Base-by-base conservation (phyloP, 306 rosid species). In the Fragaria ananassa region DNA sequence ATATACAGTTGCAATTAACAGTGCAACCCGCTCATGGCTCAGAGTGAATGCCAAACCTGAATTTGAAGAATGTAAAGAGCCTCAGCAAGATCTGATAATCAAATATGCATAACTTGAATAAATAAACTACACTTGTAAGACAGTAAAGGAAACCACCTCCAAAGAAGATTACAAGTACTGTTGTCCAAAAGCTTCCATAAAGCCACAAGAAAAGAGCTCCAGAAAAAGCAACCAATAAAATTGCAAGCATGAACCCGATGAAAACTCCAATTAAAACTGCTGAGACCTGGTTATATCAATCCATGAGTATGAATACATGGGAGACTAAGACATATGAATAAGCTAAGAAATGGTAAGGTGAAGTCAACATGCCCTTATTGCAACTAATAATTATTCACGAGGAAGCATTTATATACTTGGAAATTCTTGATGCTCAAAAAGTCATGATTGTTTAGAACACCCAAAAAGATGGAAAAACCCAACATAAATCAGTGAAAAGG, bases 101-200 rank as follows among this genome's bases (percentile, higher is more conserved):
- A 77, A 70, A 63, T 6, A 57, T 49, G 57, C 62, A 87, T 53
- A 71, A 74, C 54, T 75, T 69, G 13, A 51, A 71, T n/a, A 50
- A 57, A 58, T 74, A 44, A 82, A 72, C 62, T 74, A 72, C 42
- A 72, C 63, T 54, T 70, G 49, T 31, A 66, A 31, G 35, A 63
- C 50, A 71, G 81, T 75, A 83, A 79, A 66, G 49, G 46, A 76
- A 21, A 81, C 87, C 85, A 96, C 99, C 99, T 96, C 94, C 99
- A 63, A 91, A 86, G 70, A 91, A 61, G 82, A 96, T 85, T 82
- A 91, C 79, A 79, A 90, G 74, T 64, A 76, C 3, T 3, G 99
- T 92, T 74, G 87, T 89, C 99, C 99, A 96, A 83, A 96, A 92
- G 88, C 93, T 92, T 76, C 99, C 98, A 71, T 88, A 96, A 65